Percentiles rank a stretch among this genome's conserved stretches.
Evolutionary conservation across 345 rosid genomes (phyloP).

Genomic region (Chamaenerion angustifolium): DNA sequence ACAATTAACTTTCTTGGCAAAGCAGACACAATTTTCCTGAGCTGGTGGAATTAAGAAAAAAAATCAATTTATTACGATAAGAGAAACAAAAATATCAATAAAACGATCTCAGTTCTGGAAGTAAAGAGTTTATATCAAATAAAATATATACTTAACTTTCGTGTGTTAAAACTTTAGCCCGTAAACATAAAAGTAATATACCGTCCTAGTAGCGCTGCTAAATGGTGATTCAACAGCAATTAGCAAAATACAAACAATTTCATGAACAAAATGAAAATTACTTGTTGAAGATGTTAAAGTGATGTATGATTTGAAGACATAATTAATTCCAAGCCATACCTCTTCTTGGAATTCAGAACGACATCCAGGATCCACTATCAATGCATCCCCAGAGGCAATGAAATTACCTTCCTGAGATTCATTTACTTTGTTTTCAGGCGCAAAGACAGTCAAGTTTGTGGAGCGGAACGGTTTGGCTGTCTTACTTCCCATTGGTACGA

Average conservation of each 20-base stretch:
- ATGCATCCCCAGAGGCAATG: slow-evolving; percentile 58
- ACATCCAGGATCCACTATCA: slow-evolving; percentile 88
- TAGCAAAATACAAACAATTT: no score
- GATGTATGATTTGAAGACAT: not conserved
- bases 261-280: no score
- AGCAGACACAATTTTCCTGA: slow-evolving; percentile 47
- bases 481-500: slow-evolving; percentile 70
- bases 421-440: slow-evolving; percentile 29
- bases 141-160: no score
- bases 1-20: slow-evolving; percentile 65
- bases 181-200: no score
- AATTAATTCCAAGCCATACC: slow-evolving; percentile 21
- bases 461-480: slow-evolving; percentile 61
- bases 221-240: no score
- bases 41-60: slow-evolving; percentile 31
- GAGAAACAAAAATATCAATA: not conserved
- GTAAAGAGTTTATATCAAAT: no score
- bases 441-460: slow-evolving; percentile 66
- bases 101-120: not conserved
- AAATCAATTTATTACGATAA: slow-evolving; percentile 5
- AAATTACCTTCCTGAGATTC: slow-evolving; percentile 17
- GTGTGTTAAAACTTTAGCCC: no score
- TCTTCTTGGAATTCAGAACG: slow-evolving; percentile 29
- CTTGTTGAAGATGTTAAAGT: no score
- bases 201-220: no score